Conservation (phyloP, 208 protist genomes). For the Crithidia bombi region DNA sequence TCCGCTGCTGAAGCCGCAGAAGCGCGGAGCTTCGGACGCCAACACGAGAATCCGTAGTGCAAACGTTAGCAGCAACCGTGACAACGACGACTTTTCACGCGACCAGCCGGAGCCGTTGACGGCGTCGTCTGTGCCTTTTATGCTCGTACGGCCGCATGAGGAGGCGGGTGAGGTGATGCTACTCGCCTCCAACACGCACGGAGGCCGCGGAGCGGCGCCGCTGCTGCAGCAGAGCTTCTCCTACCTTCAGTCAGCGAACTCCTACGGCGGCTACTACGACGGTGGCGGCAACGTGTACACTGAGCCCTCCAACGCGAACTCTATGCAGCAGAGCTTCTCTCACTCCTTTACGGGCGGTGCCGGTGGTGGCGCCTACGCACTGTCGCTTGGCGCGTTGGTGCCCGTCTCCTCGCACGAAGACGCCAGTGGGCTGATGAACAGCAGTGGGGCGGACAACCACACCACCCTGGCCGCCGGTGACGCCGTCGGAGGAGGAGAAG, state of each 20-base stretch:
- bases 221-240: constrained; percentile 26
- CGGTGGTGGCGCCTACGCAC: not conserved
- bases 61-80: not conserved
- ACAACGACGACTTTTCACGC: not conserved
- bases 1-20: constrained; percentile 16
- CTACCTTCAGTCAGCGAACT: constrained; percentile 10
- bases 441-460: not conserved
- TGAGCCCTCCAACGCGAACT: constrained; percentile 8
- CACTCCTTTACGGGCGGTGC: constrained; percentile 1
- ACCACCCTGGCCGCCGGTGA: not conserved
- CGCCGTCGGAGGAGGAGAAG: constrained; percentile 8
- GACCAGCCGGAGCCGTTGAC: constrained; percentile 3
- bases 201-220: not conserved
- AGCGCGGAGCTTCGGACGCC: not conserved
- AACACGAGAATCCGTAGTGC: not conserved
- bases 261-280: not conserved
- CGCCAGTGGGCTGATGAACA: not conserved
- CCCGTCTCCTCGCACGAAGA: not conserved
- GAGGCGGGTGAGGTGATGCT: constrained; percentile 28
- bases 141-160: not conserved
- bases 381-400: constrained; percentile 15
- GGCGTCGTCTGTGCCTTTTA: constrained; percentile 12
- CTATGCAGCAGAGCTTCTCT: constrained; percentile 6
- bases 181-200: constrained; percentile 21
- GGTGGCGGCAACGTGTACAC: constrained; percentile 5